Evolutionary conservation across 345 rosid species (phyloP), one percentile per base, ranked within the genome.

Genomic region (Citrus medica): DNA sequence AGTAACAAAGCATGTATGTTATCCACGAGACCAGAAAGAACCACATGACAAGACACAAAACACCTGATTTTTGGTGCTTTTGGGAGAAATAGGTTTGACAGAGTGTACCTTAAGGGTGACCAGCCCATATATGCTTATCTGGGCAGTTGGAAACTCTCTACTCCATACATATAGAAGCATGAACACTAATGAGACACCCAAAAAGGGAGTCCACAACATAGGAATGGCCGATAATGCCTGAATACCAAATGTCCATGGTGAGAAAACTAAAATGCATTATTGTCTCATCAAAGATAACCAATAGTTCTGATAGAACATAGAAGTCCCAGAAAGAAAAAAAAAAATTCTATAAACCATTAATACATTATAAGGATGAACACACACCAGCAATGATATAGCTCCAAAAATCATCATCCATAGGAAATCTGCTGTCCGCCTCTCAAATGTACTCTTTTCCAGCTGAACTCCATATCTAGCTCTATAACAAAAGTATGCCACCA

Each of bases 391-490:
- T 6, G 87, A 63, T 37, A 90, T 64, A 33, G 90, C 89, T 69
- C 92, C 92, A 84, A 92, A 90, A 71, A 92, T 85, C 89, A 92
- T 84, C 94, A 90, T 89, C 94, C 92, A 89, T 83, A 85, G 82
- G 79, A 95, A 95, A 85, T 95, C 99, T 38, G 99, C 93, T 0
- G 97, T 91, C 62, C 94, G 89, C 84, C 93, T 83, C 63, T 90
- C 89, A 83, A 95, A 95, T 38, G 93, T 89, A 65, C 94, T 97
- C 79, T 88, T 84, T 87, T 93, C 98, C 25, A 95, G 89, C 79
- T 89, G 96, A 83, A 93, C 97, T 74, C 96, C 97, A 85, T 95
- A 92, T 79, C 97, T 91, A 71, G 97, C 97, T 87, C 99, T 95
- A 87, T 25, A 28, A 79, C 5, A 69, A 63, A 42, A n/a, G 48